Evolutionary conservation across 176 grass and related monocot species (phyloP).

Genomic region (Pharus latifolius): DNA sequence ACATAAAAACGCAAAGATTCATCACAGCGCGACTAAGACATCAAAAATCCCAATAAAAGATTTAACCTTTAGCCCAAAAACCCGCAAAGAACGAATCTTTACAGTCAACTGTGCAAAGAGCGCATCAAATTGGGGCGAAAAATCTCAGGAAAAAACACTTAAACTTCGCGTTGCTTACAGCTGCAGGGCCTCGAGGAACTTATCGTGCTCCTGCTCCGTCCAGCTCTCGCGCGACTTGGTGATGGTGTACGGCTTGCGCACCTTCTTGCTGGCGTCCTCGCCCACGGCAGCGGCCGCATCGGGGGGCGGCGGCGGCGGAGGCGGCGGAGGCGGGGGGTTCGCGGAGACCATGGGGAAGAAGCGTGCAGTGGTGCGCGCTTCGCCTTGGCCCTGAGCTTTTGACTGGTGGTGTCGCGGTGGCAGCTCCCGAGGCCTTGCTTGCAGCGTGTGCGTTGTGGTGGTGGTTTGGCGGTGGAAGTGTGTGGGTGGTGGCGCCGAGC

Average conservation of each 20-base stretch:
- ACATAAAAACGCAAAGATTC: not conserved
- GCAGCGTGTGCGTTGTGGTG: conserved; percentile 7
- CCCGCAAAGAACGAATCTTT: not conserved
- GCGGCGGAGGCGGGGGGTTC: conserved; percentile 10
- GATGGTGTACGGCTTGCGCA: conserved; percentile 85
- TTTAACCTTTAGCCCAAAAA: not conserved
- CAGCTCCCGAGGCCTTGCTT: conserved; percentile 10
- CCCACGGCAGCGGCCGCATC: conserved; percentile 3
- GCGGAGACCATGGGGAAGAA: conserved; percentile 25
- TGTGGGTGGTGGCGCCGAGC: conserved; percentile 31
- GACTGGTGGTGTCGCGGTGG: not conserved
- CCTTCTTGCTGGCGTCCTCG: conserved; percentile 78
- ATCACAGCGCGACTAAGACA: not conserved
- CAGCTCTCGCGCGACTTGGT: conserved; percentile 88
- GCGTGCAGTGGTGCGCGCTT: not conserved
- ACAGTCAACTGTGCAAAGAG: not conserved
- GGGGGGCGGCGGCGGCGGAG: not conserved
- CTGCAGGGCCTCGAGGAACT: conserved; percentile 86
- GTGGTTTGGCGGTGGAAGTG: conserved; percentile 5
- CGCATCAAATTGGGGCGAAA: not conserved
- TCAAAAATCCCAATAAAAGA: not conserved
- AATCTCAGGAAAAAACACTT: not conserved
- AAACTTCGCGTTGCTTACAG: conserved; percentile 37
- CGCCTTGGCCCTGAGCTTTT: not conserved
- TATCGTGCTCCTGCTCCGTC: conserved; percentile 93